These are phyloP conservation scores for Platanthera guangdongensis DNA, from an alignment of 106 monocot species.

Conservation along the genomic window DNA sequence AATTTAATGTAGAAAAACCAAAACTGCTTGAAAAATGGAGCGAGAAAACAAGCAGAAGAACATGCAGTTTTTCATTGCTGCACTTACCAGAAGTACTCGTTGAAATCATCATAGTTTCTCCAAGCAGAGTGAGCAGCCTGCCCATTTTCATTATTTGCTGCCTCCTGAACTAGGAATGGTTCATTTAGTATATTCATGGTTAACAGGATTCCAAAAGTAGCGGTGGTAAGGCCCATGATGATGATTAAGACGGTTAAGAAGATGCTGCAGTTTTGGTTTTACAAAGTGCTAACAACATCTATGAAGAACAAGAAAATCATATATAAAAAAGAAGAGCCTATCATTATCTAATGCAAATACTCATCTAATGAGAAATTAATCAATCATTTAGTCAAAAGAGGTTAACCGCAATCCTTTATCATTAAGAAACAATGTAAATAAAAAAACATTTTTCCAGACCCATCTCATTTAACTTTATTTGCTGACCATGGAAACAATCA, in stretches of 20 bases:
- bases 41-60: not conserved
- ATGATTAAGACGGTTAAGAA: not conserved
- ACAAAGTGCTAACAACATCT: not conserved
- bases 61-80: not conserved
- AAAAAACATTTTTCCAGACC: not conserved
- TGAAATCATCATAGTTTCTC: constrained; percentile 99
- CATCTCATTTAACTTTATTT: not conserved
- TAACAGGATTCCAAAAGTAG: not conserved
- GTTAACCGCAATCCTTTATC: not conserved
- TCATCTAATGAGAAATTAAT: not conserved
- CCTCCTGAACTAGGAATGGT: constrained; percentile 38
- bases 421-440: not conserved
- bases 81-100: constrained; percentile 77
- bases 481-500: not conserved
- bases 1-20: not conserved
- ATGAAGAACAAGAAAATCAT: not conserved
- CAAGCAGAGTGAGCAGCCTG: constrained; percentile 88
- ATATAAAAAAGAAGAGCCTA: not conserved
- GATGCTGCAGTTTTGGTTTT: not conserved
- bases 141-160: constrained; percentile 74
- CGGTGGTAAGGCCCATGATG: not conserved
- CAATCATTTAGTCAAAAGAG: not conserved
- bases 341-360: not conserved
- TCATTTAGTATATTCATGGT: not conserved
- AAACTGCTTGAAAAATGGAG: not conserved